Base-by-base conservation (phyloP, 768 basidiomycete species). In the Filobasidium wieringae region DNA sequence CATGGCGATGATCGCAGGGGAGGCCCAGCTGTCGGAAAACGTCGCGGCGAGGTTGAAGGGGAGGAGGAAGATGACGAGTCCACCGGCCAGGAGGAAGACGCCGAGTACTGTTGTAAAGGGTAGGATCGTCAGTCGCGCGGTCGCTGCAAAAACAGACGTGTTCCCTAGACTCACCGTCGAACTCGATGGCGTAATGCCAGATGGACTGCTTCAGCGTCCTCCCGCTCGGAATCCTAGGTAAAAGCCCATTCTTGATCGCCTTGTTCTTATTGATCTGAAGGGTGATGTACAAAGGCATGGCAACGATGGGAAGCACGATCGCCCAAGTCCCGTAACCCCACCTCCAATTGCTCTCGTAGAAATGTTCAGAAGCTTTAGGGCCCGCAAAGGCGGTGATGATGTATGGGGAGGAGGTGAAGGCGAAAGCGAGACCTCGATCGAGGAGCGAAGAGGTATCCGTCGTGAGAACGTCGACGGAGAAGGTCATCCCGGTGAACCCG, bases 351-450 rank as follows among this genome's bases (percentile, higher is more conserved):
- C 34, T 49, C 2, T 58, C 64, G 55, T 66, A 65, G 55, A 68
- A 68, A 7, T 58, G 31, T 39, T 70, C 67, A 0, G 67, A 53
- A 5, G 57, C 51, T 24, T 49, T 51, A 1, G 63, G 55, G 7
- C 63, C 63, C 8, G 59, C 63, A 33, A 61, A 61, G 9, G 63
- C 63, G 4, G 63, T 60, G 49, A 63, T 63, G 26, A 63, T 60
- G 27, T 52, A 63, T 15, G 63, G 63, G 7, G 47, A 52, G 2
- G 60, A 49, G 36, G 40, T 64, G 58, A 62, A 65, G 36, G 68
- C 68, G 57, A 62, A 70, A 6, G 68, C 68, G 4, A 70, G 51
- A 51, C 68, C 68, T 66, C 68, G 40, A 40, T 66, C 62, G 12
- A 19, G 43, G 17, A 47, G 43, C 4, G 43, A 24, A 24, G n/a